Conservation (phyloP, 2,329 filamentous ascomycete species). For the Paracoccidioides lutzii region DNA sequence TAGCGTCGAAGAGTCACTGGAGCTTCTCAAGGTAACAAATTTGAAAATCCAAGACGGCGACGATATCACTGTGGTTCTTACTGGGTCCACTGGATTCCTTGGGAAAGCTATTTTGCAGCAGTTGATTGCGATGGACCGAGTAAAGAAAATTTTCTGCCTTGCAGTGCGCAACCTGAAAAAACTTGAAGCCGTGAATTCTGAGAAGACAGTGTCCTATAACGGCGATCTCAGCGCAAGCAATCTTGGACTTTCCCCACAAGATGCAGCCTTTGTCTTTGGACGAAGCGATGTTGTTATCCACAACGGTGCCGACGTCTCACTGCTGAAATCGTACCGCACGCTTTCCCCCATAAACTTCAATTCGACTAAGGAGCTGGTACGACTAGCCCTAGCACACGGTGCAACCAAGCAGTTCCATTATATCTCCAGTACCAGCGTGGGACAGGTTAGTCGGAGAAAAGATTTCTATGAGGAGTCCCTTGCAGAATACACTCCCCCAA, state of each 20-base stretch:
- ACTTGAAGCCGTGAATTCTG: constrained; percentile 1
- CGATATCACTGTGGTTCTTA: constrained; percentile 11
- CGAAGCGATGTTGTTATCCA: constrained; percentile 41
- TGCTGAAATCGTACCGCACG: constrained; percentile 17
- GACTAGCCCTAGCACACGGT: constrained; percentile 8
- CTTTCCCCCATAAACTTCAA: constrained; percentile 17
- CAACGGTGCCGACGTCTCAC: constrained; percentile 32
- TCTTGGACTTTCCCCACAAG: constrained; percentile 28
- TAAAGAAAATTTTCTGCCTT: constrained; percentile 34
- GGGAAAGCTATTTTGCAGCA: constrained; percentile 26
- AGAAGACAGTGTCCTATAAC: constrained; percentile 22
- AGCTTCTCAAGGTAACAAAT: not conserved
- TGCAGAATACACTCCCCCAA: constrained; percentile 5
- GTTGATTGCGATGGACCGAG: constrained; percentile 20
- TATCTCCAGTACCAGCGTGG: constrained; percentile 19
- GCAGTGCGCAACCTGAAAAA: constrained; percentile 17
- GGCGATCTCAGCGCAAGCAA: constrained; percentile 26
- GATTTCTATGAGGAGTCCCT: constrained; percentile 13
- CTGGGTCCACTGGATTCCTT: constrained; percentile 27
- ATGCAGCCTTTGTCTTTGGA: constrained; percentile 18
- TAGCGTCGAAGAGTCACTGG: not conserved
- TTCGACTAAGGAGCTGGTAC: constrained; percentile 15
- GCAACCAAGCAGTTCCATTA: constrained; percentile 20
- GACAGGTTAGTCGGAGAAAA: constrained; percentile 19
- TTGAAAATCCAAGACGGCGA: not conserved